Base-by-base conservation (phyloP, 164 flowering plant genomes). In the Stephania japonica region DNA sequence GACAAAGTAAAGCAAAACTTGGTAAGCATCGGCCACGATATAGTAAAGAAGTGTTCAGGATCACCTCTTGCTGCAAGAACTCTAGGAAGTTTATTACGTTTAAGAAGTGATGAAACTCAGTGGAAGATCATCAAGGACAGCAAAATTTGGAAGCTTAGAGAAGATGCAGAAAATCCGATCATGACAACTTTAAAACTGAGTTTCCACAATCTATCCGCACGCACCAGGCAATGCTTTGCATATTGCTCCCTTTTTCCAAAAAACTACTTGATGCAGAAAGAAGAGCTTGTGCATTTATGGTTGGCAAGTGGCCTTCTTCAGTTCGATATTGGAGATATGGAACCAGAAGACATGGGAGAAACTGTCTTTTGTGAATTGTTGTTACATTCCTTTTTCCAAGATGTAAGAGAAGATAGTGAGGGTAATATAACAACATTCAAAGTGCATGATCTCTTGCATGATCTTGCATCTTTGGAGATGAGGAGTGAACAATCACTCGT, bases 191-290 rank as follows among this genome's bases (percentile, higher is more conserved):
- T 80, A 32, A 50, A 47, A 44, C 12, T 80, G 25, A 76, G 79
- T 24, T 74, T 77, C 43, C 26, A 74, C 8, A 65, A 77, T 38
- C 65, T 80, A 12, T 79, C 80, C 4, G 79, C 38, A 32, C 38
- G 1, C 1, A 2, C 38, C 38, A 32, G 38, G 38, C 38, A 32
- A 32, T 32, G 38, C 25, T 77, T 80, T 69, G 70, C 71, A 6
- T 80, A 67, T 68, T 80, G 82, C 69, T 77, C 75, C 0, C 26
- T 80, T 12, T 80, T 76, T 68, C 80, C 79, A 0, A 80, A 77
- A 61, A 68, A 71, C 19, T 43, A 68, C 26, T 21, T n/a, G 2
- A 69, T 77, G 50, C 16, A 26, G 25, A 74, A 74, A 65, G 73
- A 71, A 41, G n/a, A 25, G 6, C 27, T 77, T 62, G 53, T 77